phyloP scores from a whole-genome alignment of 2,329 filamentous ascomycete genomes.

The Cercospora sp. region DNA sequence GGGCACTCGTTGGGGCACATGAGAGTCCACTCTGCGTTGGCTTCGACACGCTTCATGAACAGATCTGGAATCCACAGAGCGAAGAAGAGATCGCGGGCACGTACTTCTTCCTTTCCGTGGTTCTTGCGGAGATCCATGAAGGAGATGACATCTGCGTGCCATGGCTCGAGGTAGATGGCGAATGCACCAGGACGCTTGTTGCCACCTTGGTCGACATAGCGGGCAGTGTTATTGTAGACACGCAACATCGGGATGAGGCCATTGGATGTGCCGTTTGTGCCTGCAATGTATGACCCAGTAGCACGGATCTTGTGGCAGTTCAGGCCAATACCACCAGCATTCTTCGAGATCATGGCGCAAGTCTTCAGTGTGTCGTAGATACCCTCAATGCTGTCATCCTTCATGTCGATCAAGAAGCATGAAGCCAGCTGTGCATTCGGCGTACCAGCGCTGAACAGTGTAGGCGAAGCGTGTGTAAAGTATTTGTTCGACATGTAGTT shows the following conservation, averaged over 20 bases:
- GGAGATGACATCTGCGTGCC: conserved; percentile 96
- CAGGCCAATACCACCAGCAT: conserved; percentile 94
- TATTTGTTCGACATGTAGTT: conserved; percentile 98
- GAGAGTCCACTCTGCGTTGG: conserved; percentile 94
- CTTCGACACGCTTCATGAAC: conserved; percentile 99
- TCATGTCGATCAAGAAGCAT: conserved; percentile 99
- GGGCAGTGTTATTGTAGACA: conserved; percentile 98
- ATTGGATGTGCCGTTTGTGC: conserved; percentile 97
- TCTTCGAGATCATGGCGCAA: conserved; percentile 99
- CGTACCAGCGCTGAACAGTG: conserved; percentile 96
- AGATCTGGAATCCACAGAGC: conserved; percentile 98
- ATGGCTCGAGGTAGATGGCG: conserved; percentile 97
- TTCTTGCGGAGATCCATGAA: conserved; percentile 99
- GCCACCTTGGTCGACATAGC: conserved; percentile 97
- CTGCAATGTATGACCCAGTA: conserved; percentile 95
- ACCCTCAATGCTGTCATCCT: conserved; percentile 98
- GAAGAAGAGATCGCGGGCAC: conserved; percentile 95
- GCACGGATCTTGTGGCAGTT: conserved; percentile 96
- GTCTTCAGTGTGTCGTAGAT: conserved; percentile 99
- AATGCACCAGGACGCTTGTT: conserved; percentile 99
- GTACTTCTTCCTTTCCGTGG: conserved; percentile 97
- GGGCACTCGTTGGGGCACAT: conserved; percentile 98
- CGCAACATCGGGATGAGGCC: conserved; percentile 97
- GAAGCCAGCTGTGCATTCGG: conserved; percentile 93
- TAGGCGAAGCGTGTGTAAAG: conserved; percentile 97